These are phyloP conservation scores for Neurospora tetrasperma DNA, from an alignment of 495 filamentous ascomycete species.

Conservation along the genomic window DNA sequence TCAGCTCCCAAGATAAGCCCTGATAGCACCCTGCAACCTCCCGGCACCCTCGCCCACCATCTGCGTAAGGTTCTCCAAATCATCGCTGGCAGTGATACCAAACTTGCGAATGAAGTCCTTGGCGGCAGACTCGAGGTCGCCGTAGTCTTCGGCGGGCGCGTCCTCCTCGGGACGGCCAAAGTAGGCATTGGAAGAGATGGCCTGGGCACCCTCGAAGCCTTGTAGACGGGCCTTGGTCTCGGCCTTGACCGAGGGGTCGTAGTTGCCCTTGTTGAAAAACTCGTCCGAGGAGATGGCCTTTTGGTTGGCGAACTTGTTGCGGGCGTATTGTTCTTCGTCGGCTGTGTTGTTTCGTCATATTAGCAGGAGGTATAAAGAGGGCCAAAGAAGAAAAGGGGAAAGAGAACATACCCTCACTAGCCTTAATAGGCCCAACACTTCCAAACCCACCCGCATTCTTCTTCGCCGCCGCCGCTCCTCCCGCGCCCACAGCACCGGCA, in stretches of 20 bases:
- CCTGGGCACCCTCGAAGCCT: conserved; percentile 83
- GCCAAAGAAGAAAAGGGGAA: background rate
- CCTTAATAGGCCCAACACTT: conserved; percentile 62
- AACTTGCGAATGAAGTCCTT: conserved; percentile 93
- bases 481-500: conserved; percentile 48
- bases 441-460: conserved; percentile 74
- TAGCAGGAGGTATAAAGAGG: conserved; percentile 5
- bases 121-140: conserved; percentile 81
- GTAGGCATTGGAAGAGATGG: conserved; percentile 93
- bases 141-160: conserved; percentile 58
- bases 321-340: conserved; percentile 63
- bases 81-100: conserved; percentile 88
- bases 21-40: conserved; percentile 79
- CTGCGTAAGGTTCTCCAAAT: conserved; percentile 78
- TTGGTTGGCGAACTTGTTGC: conserved; percentile 72
- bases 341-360: conserved; percentile 30
- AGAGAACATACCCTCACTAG: conserved; percentile 54
- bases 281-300: conserved; percentile 97
- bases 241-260: conserved; percentile 66
- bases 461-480: conserved; percentile 48
- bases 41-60: conserved; percentile 76
- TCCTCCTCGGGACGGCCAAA: conserved; percentile 82
- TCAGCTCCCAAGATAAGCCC: conserved; percentile 58
- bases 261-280: conserved; percentile 86
- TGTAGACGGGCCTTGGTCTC: conserved; percentile 81